Base-by-base conservation (phyloP, 2,329 filamentous ascomycete species). In the Alternaria metachromatica region DNA sequence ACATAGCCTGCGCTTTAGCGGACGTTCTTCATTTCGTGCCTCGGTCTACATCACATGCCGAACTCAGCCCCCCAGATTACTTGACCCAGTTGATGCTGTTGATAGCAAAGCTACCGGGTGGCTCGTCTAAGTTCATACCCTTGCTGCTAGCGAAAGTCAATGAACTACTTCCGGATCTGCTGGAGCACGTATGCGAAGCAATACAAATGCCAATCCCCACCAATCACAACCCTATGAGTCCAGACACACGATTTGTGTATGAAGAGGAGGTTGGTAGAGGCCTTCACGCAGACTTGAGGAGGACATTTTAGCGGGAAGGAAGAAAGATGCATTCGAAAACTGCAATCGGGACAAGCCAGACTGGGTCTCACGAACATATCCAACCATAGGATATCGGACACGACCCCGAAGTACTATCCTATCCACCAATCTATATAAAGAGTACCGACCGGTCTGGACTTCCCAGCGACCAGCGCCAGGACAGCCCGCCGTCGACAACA, bases 1-100 rank as follows among this genome's bases (percentile, higher is more conserved):
- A 77, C 30, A 68, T 77, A 6, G 73, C 73, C 6, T 77, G 75
- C 53, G 74, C 75, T 6, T 64, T 76, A 7, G 63, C 71, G 2
- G 74, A 77, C 33, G 64, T 76, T 3, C 60, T 77, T 2, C 73
- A 73, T 15, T 77, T 75, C 25, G 53, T 75, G n/a, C 60, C 69
- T 8, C 30, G 43, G 5, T 30, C 58, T 4, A 53, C 64, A 2
- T 66, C 66, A 9, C 65, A 69, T 33, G 6, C 70, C 12, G 69
- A 72, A 44, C 61, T 70, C 3, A 63, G 64, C 12, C 70, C 68
- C 8, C 23, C 61, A 7, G 70, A 72, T 57, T 72, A 73, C 59
- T 60, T 76, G 12, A 65, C 58, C 2, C 68, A 72, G 41, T 65
- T 64, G 2, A 65, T 67, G 4, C 59, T 62, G 6, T 56, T 77